These are phyloP conservation scores for Trichodelitschia bisporula DNA, from an alignment of 495 filamentous ascomycete genomes.

Conservation along the genomic window DNA sequence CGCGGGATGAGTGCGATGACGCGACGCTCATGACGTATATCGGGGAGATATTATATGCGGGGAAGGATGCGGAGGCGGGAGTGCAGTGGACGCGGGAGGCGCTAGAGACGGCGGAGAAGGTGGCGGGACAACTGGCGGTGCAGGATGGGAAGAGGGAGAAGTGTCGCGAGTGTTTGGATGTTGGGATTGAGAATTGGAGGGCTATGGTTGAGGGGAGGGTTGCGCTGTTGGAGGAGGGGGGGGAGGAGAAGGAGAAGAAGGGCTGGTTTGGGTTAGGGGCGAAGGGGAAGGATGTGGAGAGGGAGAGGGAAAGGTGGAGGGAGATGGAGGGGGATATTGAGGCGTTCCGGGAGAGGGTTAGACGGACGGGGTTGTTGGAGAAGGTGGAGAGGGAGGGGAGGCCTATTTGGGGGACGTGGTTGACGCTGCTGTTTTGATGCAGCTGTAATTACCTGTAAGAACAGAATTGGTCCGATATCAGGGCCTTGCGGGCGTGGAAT, in stretches of 20 bases:
- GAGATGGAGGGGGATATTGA: too few species aligned
- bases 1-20: conserved; percentile 41
- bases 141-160: neutral
- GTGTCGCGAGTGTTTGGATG: neutral
- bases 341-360: too few species aligned
- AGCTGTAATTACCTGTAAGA: too few species aligned
- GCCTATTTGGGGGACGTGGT: too few species aligned
- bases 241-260: neutral
- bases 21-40: conserved; percentile 72
- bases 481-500: too few species aligned
- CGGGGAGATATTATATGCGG: conserved; percentile 72
- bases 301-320: too few species aligned
- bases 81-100: conserved; percentile 70
- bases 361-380: too few species aligned
- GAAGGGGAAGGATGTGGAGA: too few species aligned
- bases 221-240: neutral
- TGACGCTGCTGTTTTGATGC: too few species aligned
- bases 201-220: neutral
- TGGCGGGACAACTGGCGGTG: neutral
- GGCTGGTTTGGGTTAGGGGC: too few species aligned
- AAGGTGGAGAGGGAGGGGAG: too few species aligned
- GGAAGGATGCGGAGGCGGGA: conserved; percentile 25
- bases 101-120: conserved; percentile 37
- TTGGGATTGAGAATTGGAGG: neutral
- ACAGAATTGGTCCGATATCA: too few species aligned